Base-by-base conservation (phyloP, 306 rosid species). In the Trifolium fragiferum region DNA sequence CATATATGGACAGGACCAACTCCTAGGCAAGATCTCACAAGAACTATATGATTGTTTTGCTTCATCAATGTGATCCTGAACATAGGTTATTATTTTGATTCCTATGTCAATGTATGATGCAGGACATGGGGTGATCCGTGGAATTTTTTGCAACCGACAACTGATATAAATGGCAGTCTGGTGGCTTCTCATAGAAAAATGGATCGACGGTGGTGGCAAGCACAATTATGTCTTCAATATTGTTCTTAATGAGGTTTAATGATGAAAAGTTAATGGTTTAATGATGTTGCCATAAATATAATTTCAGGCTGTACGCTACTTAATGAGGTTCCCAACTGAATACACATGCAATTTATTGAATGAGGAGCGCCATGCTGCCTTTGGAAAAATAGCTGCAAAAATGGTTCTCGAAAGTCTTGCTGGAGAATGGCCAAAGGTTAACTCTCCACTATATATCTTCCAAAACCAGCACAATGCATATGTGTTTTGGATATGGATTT, bases 201-300 rank as follows among this genome's bases (percentile, higher is more conserved):
- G 99, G 95, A 92, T 46, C 76, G 69, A 62, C 74, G 99, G 62
- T 94, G 99, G 99, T 94, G 97, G 97, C 83, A 95, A 80, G 97
- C 99, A 57, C 99, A 94, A 93, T 96, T 63, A 67, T 47, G 46
- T 68, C 33, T 13, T 33, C 8, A 38, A 8, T 25, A 58, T 63
- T 59, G 32, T 62, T 71, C 1, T 49, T 49, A 1, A n/a, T 19
- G 25, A 8, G 58, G 53, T 47, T 49, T 15, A 49, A 50, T 19
- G 12, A 2, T 50, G 57, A 50, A 16, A n/a, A 16, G 12, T 50
- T 73, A 38, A 63, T 62, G 59, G 40, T 38, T 27, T 71, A 10
- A 55, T 72, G 46, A 7, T 37, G 33, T 54, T 65, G 74, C 33
- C 23, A 33, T 11, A 49, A 75, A 43, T 25, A 23, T 13, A 11